Evolutionary conservation across 2,329 filamentous ascomycete species (phyloP).

Genomic region (Sporothrix humicola): DNA sequence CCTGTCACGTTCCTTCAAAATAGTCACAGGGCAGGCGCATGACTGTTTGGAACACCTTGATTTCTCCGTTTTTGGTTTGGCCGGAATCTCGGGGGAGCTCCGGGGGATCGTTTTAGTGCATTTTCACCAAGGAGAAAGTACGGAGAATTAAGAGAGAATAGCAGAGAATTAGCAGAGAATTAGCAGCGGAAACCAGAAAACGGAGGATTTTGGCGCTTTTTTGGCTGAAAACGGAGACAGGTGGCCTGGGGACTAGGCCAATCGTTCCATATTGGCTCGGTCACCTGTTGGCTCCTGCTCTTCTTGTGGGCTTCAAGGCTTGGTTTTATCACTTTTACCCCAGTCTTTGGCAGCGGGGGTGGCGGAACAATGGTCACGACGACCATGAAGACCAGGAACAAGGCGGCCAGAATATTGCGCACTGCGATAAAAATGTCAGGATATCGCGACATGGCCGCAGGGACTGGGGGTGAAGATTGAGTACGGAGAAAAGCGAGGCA

Average conservation of each 20-base stretch:
- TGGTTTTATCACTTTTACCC: neutral
- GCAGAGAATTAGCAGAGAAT: neutral
- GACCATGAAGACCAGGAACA: neutral
- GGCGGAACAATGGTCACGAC: conserved; percentile 19
- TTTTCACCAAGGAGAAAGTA: conserved; percentile 1
- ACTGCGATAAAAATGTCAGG: neutral
- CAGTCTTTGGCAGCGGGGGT: conserved; percentile 13
- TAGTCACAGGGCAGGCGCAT: conserved; percentile 19
- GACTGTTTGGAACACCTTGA: conserved; percentile 2
- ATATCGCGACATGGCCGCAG: conserved; percentile 4
- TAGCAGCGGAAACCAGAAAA: neutral
- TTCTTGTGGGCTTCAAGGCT: neutral
- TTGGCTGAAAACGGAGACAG: conserved; percentile 11
- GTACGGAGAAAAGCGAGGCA: neutral
- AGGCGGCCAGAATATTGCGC: conserved; percentile 1
- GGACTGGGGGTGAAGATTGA: neutral
- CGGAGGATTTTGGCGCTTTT: neutral
- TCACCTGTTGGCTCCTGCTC: conserved; percentile 1
- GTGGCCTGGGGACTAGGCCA: neutral
- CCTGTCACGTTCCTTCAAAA: conserved; percentile 7
- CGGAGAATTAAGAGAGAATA: neutral
- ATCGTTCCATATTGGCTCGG: neutral
- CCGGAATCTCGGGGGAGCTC: neutral
- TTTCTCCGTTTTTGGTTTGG: conserved; percentile 22
- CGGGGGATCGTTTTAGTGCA: conserved; percentile 4